Conservation (phyloP, 2,329 filamentous ascomycete genomes). For the Ophioceras dolichostomum region DNA sequence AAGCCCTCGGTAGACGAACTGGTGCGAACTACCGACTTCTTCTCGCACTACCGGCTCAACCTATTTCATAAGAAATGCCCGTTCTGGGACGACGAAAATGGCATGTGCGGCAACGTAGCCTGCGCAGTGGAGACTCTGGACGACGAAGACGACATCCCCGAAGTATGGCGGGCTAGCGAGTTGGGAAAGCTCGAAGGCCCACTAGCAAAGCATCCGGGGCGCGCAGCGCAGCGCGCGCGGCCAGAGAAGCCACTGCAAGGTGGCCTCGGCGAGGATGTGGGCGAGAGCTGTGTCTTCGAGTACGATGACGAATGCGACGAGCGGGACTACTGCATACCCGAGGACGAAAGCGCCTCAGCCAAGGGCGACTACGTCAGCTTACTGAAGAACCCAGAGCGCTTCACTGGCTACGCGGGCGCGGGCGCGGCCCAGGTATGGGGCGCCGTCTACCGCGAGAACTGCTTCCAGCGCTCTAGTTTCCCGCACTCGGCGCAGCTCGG, state of each 20-base stretch:
- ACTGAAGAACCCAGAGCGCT: conserved; percentile 85
- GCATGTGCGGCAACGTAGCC: conserved; percentile 93
- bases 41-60: conserved; percentile 93
- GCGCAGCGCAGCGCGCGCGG: conserved; percentile 57
- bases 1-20: conserved; percentile 69
- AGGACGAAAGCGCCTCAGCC: conserved; percentile 74
- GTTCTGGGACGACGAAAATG: conserved; percentile 88
- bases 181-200: conserved; percentile 87
- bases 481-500: conserved; percentile 45
- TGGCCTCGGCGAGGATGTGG: conserved; percentile 71
- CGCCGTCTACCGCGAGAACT: conserved; percentile 94
- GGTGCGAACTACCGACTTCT: conserved; percentile 86
- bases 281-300: conserved; percentile 93
- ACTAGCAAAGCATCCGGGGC: conserved; percentile 77
- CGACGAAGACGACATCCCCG: conserved; percentile 86
- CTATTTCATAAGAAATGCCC: conserved; percentile 90
- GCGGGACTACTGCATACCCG: conserved; percentile 89
- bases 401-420: conserved; percentile 83
- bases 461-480: conserved; percentile 64
- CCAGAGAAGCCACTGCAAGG: conserved; percentile 68
- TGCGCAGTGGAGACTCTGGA: conserved; percentile 93
- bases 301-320: conserved; percentile 97
- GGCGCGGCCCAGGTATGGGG: conserved; percentile 89
- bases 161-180: conserved; percentile 83
- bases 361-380: conserved; percentile 97